Base-by-base conservation (phyloP, 2,329 filamentous ascomycete species). In the Alternaria sp. region DNA sequence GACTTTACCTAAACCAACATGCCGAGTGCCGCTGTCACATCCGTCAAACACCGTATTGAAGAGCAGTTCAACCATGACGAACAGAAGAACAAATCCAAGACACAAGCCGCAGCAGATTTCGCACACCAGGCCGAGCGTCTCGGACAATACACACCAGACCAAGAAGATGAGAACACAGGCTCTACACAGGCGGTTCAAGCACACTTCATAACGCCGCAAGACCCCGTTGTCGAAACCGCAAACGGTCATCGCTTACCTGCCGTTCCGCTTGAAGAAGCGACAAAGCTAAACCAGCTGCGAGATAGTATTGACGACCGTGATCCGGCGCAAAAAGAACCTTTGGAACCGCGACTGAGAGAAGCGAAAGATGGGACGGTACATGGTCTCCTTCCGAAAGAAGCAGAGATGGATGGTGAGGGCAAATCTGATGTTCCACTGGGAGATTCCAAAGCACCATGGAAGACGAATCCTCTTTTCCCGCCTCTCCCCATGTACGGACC, bases 401-500 rank as follows among this genome's bases (percentile, higher is more conserved):
- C 62, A 20, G 65, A 71, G 9, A 60, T 73, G 16, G 63, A 78
- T 20, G 62, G 82, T 55, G 78, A 72, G 36, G 81, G 57, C 75
- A 83, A 81, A 55, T 81, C 83, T 4, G 80, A 82, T 34, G 83
- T 77, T 0, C 76, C 82, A 9, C 65, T 85, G 54, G 77, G 75
- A 26, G 72, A 79, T 59, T 79, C 79, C 16, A 73, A 82, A 28
- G 89, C 90, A 0, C 87, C 88, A 1, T 88, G 88, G 7, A 85
- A 87, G 64, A 94, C 91, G 2, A 89, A 94, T 67, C 91, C 92
- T 3, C 81, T 96, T 5, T 97, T 97, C 66, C 93, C 93, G 6
- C 91, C 92, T 2, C 78, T 97, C 8, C 93, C 93, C 0, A 81
- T 92, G 1, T 97, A 96, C 69, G 91, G 91, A 0, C 90, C 92